These are phyloP conservation scores for Pisolithus albus DNA, from an alignment of 768 basidiomycete species.

Conservation along the genomic window DNA sequence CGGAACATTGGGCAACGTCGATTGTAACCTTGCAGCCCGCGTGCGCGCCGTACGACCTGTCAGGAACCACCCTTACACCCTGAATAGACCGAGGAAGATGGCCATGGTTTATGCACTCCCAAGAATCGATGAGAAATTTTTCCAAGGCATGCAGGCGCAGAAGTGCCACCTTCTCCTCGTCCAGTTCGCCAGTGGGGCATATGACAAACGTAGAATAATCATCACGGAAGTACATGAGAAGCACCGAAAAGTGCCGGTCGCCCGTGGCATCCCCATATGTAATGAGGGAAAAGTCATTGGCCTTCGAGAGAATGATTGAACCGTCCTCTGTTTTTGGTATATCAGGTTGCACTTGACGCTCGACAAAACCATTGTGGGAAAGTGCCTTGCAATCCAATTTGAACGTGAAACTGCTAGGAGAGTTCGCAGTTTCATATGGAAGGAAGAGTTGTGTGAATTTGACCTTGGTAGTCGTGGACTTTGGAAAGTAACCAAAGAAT, in stretches of 20 bases:
- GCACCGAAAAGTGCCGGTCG: neutral
- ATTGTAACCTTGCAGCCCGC: too few species aligned
- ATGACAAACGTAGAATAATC: neutral
- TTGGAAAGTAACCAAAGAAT: too few species aligned
- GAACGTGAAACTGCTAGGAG: neutral
- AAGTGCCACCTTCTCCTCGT: neutral
- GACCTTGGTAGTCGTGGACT: too few species aligned
- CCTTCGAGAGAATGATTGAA: neutral
- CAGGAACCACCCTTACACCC: too few species aligned
- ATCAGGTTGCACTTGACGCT: neutral
- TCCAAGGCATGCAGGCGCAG: neutral
- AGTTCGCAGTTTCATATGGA: neutral
- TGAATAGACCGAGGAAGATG: too few species aligned
- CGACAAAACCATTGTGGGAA: neutral
- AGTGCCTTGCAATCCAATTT: neutral
- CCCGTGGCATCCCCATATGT: neutral
- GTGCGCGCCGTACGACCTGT: too few species aligned
- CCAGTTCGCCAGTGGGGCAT: neutral
- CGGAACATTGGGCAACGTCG: too few species aligned
- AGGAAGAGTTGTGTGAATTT: too few species aligned
- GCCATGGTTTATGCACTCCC: too few species aligned
- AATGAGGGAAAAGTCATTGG: neutral
- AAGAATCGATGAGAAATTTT: neutral
- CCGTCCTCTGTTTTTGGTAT: neutral
- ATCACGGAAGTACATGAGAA: neutral